These are phyloP conservation scores for Boletales sp. DNA, from an alignment of 768 basidiomycete species.

Conservation along the genomic window DNA sequence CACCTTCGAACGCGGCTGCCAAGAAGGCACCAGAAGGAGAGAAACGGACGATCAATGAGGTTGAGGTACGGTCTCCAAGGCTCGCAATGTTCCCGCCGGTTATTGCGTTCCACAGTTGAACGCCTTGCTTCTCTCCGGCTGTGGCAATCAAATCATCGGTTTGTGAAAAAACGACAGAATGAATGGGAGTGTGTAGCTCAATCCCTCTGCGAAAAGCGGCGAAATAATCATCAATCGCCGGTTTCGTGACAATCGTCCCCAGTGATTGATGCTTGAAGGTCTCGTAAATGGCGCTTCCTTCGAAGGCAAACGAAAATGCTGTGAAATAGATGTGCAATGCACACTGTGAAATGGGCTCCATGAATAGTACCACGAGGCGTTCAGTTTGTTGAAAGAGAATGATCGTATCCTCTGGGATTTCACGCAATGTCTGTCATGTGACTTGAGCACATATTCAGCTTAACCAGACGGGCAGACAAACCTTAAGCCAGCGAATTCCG, in stretches of 20 bases:
- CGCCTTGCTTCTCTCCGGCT: constrained; percentile 10
- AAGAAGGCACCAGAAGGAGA: constrained; percentile 18
- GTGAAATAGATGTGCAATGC: constrained; percentile 19
- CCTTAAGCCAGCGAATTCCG: constrained; percentile 14
- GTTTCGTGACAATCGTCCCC: neutral
- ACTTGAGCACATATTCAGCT: neutral
- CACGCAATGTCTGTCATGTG: constrained; percentile 2
- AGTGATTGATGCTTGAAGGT: constrained; percentile 8
- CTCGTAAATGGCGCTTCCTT: neutral
- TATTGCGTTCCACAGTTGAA: constrained; percentile 21
- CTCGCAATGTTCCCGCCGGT: constrained; percentile 20
- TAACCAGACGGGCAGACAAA: neutral
- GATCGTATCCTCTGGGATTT: constrained; percentile 5
- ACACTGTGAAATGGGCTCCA: constrained; percentile 17
- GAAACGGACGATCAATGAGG: constrained; percentile 14
- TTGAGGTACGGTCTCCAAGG: constrained; percentile 9
- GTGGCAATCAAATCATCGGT: constrained; percentile 13
- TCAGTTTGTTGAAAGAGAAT: constrained; percentile 16
- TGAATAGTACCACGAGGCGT: constrained; percentile 16
- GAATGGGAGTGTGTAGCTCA: constrained; percentile 2
- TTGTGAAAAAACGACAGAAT: constrained; percentile 16
- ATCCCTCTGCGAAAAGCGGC: neutral
- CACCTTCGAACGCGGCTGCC: constrained; percentile 16
- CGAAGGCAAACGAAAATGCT: constrained; percentile 1
- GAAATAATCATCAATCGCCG: neutral